Conservation (phyloP, 148 eudicot genomes). For the Oxyria digyna region DNA sequence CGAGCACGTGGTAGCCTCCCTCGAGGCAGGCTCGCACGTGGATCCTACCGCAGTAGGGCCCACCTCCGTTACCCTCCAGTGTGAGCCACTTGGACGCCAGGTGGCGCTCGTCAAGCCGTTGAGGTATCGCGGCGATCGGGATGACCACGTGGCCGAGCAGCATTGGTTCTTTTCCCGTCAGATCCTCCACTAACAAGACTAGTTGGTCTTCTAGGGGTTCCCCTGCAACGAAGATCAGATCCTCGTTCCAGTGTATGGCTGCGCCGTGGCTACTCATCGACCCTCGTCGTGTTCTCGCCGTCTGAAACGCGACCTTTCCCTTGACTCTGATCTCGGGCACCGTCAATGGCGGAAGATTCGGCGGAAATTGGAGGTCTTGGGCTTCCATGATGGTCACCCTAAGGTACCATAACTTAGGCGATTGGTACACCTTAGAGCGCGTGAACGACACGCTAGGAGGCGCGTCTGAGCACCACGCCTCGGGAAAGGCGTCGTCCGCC, state of each 20-base stretch:
- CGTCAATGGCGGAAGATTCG: conserved; percentile 82
- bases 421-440: conserved; percentile 86
- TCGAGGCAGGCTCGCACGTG: conserved; percentile 67
- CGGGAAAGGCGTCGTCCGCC: conserved; percentile 88
- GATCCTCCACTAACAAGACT: conserved; percentile 64
- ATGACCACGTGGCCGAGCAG: conserved; percentile 67
- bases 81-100: conserved; percentile 60
- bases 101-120: conserved; percentile 77
- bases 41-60: conserved; percentile 47
- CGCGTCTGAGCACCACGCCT: conserved; percentile 75
- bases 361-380: conserved; percentile 68
- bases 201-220: conserved; percentile 82
- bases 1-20: conserved; percentile 96
- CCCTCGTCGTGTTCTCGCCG: conserved; percentile 64
- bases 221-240: conserved; percentile 64
- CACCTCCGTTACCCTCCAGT: conserved; percentile 35
- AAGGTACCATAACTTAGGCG: conserved; percentile 86
- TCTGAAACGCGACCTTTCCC: conserved; percentile 72
- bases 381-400: conserved; percentile 64
- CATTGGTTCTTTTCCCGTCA: conserved; percentile 56
- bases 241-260: conserved; percentile 68
- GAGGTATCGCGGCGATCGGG: conserved; percentile 70
- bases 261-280: conserved; percentile 52
- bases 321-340: conserved; percentile 76
- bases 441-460: conserved; percentile 56